Base-by-base conservation (phyloP, 306 rosid species). In the Casuarina cunninghamiana region DNA sequence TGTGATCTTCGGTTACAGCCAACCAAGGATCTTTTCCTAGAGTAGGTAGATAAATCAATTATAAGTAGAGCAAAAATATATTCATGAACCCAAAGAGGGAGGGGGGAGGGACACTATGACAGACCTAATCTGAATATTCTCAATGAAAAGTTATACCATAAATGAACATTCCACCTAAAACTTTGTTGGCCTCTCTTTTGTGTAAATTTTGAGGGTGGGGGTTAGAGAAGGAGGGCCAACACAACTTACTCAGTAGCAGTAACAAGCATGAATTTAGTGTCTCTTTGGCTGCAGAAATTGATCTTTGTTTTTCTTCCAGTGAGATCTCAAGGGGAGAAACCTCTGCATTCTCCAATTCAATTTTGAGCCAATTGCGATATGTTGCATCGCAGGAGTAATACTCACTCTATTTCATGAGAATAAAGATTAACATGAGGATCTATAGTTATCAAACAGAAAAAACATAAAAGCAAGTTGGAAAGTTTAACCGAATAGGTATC, bases 381-480 rank as follows among this genome's bases (percentile, higher is more conserved):
- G 91, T 95, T 83, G 97, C 97, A 74, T 95, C 99, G 84, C 97
- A 89, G 75, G 97, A 93, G 85, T 93, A 93, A 84, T 91, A 95
- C 80, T 89, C 99, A 35, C 90, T 93, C 97, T 93, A 84, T 72
- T 84, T 57, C 81, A 69, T 41, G 72, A 75, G 10, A 71, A 55
- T 6, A 46, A 16, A 74, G 17, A 77, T 77, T 42, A 71, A 74
- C 15, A 77, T 58, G 65, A 42, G 26, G 6, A 78, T 60, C 45
- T 43, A 21, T 61, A 72, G 44, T 35, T 65, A 70, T 69, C 60
- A 81, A 57, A 66, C 65, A 7, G 71, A 84, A 43, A 76, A 73
- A 49, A 78, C 44, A 78, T 46, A 68, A 77, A 19, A 69, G 71
- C 53, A 66, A 55, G 54, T 26, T 57, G 32, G 65, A 57, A 73